phyloP scores from a whole-genome alignment of 2,329 filamentous ascomycete species.

The Thermomyces lanuginosus region DNA sequence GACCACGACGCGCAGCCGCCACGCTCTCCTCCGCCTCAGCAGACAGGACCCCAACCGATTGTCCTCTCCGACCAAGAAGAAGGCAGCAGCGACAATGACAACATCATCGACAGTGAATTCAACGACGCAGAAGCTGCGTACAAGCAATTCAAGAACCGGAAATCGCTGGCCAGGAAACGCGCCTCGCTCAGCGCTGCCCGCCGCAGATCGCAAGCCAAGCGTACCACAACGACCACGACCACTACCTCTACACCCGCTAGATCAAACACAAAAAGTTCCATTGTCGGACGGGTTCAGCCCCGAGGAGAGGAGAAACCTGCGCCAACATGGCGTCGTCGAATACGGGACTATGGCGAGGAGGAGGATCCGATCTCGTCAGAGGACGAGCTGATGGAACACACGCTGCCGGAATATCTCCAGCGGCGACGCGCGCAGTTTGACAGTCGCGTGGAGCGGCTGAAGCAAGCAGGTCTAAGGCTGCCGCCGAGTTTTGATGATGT shows the following conservation, averaged over 20 bases:
- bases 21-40: constrained; percentile 1
- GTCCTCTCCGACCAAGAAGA: not conserved
- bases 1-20: not conserved
- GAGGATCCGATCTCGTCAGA: constrained; percentile 29
- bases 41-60: not conserved
- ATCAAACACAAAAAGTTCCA: too few relatives aligned
- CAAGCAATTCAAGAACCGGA: constrained; percentile 46
- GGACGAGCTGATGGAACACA: constrained; percentile 39
- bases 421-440: constrained; percentile 56
- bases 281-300: too few relatives aligned
- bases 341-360: constrained; percentile 28
- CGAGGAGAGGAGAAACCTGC: too few relatives aligned
- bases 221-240: too few relatives aligned
- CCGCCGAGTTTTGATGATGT: constrained; percentile 65
- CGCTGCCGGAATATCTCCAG: constrained; percentile 56
- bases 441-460: constrained; percentile 39
- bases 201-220: too few relatives aligned
- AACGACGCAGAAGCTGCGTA: constrained; percentile 36
- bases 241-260: too few relatives aligned
- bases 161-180: constrained; percentile 37
- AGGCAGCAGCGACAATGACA: constrained; percentile 10
- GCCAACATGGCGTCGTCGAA: too few relatives aligned
- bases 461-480: constrained; percentile 53
- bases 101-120: constrained; percentile 18
- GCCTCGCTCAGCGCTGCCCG: constrained; percentile 33